phyloP scores from a whole-genome alignment of 208 protist genomes.

The Acanthamoeba castellanii region DNA sequence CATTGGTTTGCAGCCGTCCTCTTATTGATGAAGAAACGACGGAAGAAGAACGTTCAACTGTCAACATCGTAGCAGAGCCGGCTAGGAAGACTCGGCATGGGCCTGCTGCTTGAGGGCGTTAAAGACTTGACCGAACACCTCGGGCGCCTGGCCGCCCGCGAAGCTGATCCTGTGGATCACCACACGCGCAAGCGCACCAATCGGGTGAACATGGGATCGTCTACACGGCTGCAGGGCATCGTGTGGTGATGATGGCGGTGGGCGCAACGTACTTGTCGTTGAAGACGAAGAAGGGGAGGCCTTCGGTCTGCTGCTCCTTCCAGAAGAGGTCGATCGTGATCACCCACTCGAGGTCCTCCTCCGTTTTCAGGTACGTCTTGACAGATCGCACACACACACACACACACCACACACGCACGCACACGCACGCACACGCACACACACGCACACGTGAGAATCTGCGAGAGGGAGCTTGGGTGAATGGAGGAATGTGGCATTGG shows the following conservation, averaged over 20 bases:
- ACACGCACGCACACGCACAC: background rate
- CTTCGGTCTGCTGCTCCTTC: constrained; percentile 33
- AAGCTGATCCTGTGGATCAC: constrained; percentile 1
- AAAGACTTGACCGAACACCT: constrained; percentile 26
- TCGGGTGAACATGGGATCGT: too few species aligned
- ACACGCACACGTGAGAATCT: background rate
- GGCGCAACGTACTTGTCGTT: constrained; percentile 39
- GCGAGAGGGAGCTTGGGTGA: too few species aligned
- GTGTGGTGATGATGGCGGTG: too few species aligned
- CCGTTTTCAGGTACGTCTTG: constrained; percentile 13
- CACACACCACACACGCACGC: too few species aligned
- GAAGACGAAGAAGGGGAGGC: constrained; percentile 55
- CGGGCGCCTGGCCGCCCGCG: background rate
- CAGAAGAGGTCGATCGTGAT: constrained; percentile 11
- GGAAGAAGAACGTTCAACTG: background rate
- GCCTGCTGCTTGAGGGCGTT: constrained; percentile 33
- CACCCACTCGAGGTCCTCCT: constrained; percentile 43
- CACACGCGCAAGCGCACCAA: background rate
- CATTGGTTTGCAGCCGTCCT: too few species aligned
- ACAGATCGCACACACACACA: too few species aligned
- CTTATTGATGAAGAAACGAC: too few species aligned
- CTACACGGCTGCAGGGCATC: too few species aligned
- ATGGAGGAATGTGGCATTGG: background rate
- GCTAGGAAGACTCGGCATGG: background rate
- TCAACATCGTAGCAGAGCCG: too few species aligned